Base-by-base conservation (phyloP, 2,329 filamentous ascomycete species). In the Exutisphaerella laricina region DNA sequence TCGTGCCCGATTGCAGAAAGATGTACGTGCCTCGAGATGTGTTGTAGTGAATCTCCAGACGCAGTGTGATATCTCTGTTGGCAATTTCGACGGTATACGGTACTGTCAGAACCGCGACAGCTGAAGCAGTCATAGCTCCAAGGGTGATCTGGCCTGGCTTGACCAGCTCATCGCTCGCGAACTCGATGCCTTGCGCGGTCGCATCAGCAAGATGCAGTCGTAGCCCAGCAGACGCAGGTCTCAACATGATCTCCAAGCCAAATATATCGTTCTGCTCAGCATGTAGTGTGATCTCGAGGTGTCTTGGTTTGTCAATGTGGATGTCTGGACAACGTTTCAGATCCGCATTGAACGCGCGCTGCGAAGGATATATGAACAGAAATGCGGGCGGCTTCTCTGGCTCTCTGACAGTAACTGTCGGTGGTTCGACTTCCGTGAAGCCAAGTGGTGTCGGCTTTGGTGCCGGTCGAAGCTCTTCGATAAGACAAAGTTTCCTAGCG, bases 41-140 rank as follows among this genome's bases (percentile, higher is more conserved):
- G 3, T 39, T 37, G 32, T 64, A 64, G 1, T 45, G 46, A 7
- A 54, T 49, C 46, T 63, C 89, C n/a, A 90, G 66, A 49, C 81
- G 83, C 42, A 90, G 73, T 0, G 80, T 76, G 1, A 96, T 77
- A 25, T 80, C 81, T 3, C 74, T 74, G 1, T 86, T 73, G 31
- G 87, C 80, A 45, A 85, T 81, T 60, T 96, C 89, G 8, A 90
- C 74, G 1, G 84, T 89, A 56, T 94, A 98, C 0, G 89, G 90
- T 34, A 89, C 76, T 5, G 73, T 71, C 16, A 96, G 70, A 16
- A 71, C 79, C 14, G 84, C 64, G 0, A 58, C 66, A 0, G 70
- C 69, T 2, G 71, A 56, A 0, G 70, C 14, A 2, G 26, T 31
- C 8, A 62, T 47, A n/a, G 18, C 29, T 17, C 48, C 43, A 3